Evolutionary conservation across 352 stramenopile species (phyloP).

Genomic region (Globisporangium echinulatum): DNA sequence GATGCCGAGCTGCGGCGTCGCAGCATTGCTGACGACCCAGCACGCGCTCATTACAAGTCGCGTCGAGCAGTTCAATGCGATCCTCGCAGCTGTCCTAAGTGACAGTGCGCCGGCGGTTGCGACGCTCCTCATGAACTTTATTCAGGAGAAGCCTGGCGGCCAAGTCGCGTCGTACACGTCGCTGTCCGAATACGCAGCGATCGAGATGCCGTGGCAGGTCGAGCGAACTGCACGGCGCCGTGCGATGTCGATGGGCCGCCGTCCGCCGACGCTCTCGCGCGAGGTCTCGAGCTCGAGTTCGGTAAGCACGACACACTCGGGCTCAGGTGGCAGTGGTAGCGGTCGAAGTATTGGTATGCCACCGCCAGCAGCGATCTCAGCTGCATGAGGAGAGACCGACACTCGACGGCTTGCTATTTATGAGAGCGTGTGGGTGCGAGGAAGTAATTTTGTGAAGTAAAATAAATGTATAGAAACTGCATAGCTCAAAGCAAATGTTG

Average conservation of each 20-base stretch:
- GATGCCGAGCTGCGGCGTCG: constrained; percentile 48
- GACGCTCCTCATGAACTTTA: constrained; percentile 65
- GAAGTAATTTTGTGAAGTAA: too few relatives aligned
- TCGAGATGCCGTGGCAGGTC: constrained; percentile 62
- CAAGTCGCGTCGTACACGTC: constrained; percentile 58
- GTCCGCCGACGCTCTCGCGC: constrained; percentile 18
- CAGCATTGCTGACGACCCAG: constrained; percentile 54
- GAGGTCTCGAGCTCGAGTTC: constrained; percentile 19
- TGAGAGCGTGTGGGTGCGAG: too few relatives aligned
- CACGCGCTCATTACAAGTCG: constrained; percentile 54
- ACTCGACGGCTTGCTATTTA: too few relatives aligned
- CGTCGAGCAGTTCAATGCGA: constrained; percentile 64
- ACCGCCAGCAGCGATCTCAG: too few relatives aligned
- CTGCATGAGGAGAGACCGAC: too few relatives aligned
- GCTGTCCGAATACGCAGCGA: constrained; percentile 63
- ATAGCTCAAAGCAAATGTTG: too few relatives aligned
- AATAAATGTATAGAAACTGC: too few relatives aligned
- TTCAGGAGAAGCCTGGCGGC: constrained; percentile 64
- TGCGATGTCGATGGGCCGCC: constrained; percentile 56
- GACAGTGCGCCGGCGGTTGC: constrained; percentile 52
- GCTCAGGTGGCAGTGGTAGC: neutral
- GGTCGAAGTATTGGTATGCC: constrained; percentile 14
- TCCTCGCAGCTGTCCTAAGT: constrained; percentile 61
- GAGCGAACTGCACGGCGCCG: constrained; percentile 55
- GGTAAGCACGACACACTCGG: too few relatives aligned